Evolutionary conservation across 83 land plant genomes (phyloP).

Genomic region (Isoetes engelmannii): DNA sequence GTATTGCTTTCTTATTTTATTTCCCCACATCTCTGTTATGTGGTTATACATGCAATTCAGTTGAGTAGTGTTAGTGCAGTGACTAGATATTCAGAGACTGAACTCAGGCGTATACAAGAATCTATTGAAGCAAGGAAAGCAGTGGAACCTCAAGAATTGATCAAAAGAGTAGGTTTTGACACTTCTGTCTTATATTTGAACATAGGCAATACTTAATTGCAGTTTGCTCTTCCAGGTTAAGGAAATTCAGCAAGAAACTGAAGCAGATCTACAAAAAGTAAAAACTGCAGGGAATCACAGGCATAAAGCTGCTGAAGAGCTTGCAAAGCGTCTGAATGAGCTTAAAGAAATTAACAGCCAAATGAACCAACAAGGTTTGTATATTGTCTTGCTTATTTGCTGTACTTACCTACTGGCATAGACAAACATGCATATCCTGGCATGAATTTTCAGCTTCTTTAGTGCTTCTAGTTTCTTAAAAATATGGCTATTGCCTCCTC

Average conservation of each 20-base stretch:
- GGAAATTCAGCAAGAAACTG: slow-evolving; percentile 12
- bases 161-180: slow-evolving; percentile 6
- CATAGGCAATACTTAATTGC: too few species aligned
- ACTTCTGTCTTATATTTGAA: too few species aligned
- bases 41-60: not conserved
- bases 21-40: not conserved
- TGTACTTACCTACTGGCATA: not conserved
- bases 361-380: slow-evolving; percentile 14
- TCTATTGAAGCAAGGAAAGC: slow-evolving; percentile 6
- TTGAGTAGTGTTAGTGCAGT: slow-evolving; percentile 1
- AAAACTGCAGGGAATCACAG: not conserved
- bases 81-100: not conserved
- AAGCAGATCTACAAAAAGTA: not conserved
- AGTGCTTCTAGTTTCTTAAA: too few species aligned
- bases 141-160: slow-evolving; percentile 11
- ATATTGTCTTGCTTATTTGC: not conserved
- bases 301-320: slow-evolving; percentile 9
- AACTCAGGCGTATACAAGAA: slow-evolving; percentile 5
- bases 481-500: too few species aligned
- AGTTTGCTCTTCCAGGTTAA: slow-evolving; percentile 4
- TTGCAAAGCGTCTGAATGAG: slow-evolving; percentile 12
- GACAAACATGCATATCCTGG: not conserved
- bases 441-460: too few species aligned
- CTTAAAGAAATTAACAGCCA: slow-evolving; percentile 15
- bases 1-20: not conserved